Evolutionary conservation across 1,284 basidiomycete species (phyloP), one percentile per base, ranked within the genome.

Genomic region (Malassezia dermatis): DNA sequence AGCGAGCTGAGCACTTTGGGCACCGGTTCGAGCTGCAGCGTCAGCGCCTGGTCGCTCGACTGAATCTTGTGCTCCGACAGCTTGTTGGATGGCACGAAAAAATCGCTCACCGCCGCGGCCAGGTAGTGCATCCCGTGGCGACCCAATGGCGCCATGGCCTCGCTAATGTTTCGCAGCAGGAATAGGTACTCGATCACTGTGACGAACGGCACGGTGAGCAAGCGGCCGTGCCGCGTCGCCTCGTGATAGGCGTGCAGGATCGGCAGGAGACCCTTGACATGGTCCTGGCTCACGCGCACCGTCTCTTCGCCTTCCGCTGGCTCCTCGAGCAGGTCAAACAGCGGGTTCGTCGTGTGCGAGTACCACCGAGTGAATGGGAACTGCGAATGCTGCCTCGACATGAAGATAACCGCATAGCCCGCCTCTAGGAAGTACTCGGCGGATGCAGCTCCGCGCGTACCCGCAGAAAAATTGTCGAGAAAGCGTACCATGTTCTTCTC

Each of bases 31-130:
- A 98, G 96, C 75, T 95, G 89, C 60, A 98, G 86, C 39, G 84
- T 81, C 31, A 98, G 77, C 61, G 86, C 90, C 2, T 72, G 73
- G 73, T 93, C 90, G 19, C 86, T 86, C 0, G 89, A 94, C 74
- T 98, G 93, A 42, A 98, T 96, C 78, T 98, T 98, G 78, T 98
- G 93, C 77, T 90, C 88, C 2, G 89, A 86, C 89, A 95, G 83
- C 68, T 83, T 85, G 69, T 91, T 86, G 47, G 83, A 80, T 0
- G 93, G 93, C 39, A 98, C 79, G 79, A 95, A 98, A 75, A 98
- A 98, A 76, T 98, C 93, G 74, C 86, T 90, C 41, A 98, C 94
- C 1, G 94, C 94, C 0, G 93, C 93, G 12, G 93, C 93, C 49
- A 98, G 84, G 73, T 96, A 98, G 77, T 89, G 96, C 83, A 98